Conservation (phyloP, 148 eudicot species). For the Pharnaceum exiguum region DNA sequence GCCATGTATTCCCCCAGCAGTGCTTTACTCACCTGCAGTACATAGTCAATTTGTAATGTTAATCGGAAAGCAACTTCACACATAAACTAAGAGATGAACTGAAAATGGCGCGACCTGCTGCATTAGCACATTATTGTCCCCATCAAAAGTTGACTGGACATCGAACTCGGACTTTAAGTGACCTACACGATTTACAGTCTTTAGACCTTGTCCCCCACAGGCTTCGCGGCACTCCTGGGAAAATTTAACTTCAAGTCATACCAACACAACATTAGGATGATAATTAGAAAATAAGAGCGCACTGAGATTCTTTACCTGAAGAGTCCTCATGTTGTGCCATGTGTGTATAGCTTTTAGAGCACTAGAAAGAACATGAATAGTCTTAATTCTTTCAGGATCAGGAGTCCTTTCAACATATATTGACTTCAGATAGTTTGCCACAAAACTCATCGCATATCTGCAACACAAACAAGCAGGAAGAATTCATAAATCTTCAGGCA, state of each 20-base stretch:
- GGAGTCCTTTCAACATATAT: constrained; percentile 79
- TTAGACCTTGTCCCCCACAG: constrained; percentile 94
- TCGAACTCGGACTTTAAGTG: constrained; percentile 85
- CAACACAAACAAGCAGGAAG: constrained; percentile 1
- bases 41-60: too few species aligned
- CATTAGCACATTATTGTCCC: constrained; percentile 98
- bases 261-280: neutral
- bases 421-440: constrained; percentile 74
- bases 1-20: constrained; percentile 60
- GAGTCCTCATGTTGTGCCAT: constrained; percentile 97
- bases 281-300: neutral
- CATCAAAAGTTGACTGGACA: constrained; percentile 92
- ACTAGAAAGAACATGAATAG: constrained; percentile 80
- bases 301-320: constrained; percentile 56
- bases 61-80: too few species aligned
- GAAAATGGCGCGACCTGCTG: constrained; percentile 66
- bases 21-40: constrained; percentile 82
- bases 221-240: constrained; percentile 96
- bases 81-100: neutral
- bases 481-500: neutral
- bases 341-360: constrained; percentile 79
- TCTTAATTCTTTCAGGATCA: constrained; percentile 65
- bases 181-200: constrained; percentile 92
- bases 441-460: constrained; percentile 98
- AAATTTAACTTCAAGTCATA: neutral